phyloP scores from a whole-genome alignment of 1,139 yeast genomes.

The Scheffersomyces illinoinensis region DNA sequence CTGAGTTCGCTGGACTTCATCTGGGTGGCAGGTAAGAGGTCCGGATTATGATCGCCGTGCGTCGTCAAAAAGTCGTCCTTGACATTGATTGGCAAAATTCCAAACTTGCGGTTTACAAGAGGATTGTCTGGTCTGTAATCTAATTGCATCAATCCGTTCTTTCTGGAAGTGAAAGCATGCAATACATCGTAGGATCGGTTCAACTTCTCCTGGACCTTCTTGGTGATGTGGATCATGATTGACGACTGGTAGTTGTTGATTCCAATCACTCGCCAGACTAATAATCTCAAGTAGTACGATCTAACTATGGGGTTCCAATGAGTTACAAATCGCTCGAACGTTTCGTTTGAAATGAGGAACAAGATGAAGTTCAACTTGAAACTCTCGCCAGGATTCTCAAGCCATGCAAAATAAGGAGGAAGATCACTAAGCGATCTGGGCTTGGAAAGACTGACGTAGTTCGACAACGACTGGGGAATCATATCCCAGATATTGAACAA shows the following conservation, averaged over 20 bases:
- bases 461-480: slow-evolving; percentile 47
- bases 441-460: not conserved
- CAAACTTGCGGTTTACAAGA: slow-evolving; percentile 50
- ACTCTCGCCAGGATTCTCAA: slow-evolving; percentile 34
- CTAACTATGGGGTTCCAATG: slow-evolving; percentile 84
- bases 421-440: slow-evolving; percentile 3
- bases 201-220: slow-evolving; percentile 30
- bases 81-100: slow-evolving; percentile 39
- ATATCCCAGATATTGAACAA: slow-evolving; percentile 75
- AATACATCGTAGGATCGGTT: slow-evolving; percentile 24
- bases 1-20: slow-evolving; percentile 35
- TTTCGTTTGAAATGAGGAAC: slow-evolving; percentile 53
- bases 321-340: slow-evolving; percentile 59
- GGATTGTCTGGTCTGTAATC: slow-evolving; percentile 51
- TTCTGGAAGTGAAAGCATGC: slow-evolving; percentile 11
- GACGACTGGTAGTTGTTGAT: slow-evolving; percentile 44
- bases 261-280: slow-evolving; percentile 69
- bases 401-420: slow-evolving; percentile 27
- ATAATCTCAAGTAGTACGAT: slow-evolving; percentile 62
- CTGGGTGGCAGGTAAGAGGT: slow-evolving; percentile 15
- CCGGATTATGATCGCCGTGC: slow-evolving; percentile 14
- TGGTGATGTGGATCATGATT: slow-evolving; percentile 31
- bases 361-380: slow-evolving; percentile 48
- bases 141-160: slow-evolving; percentile 7
- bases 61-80: slow-evolving; percentile 23